Evolutionary conservation across 2,329 filamentous ascomycete genomes (phyloP).

Genomic region (Fusarium nisikadoi): DNA sequence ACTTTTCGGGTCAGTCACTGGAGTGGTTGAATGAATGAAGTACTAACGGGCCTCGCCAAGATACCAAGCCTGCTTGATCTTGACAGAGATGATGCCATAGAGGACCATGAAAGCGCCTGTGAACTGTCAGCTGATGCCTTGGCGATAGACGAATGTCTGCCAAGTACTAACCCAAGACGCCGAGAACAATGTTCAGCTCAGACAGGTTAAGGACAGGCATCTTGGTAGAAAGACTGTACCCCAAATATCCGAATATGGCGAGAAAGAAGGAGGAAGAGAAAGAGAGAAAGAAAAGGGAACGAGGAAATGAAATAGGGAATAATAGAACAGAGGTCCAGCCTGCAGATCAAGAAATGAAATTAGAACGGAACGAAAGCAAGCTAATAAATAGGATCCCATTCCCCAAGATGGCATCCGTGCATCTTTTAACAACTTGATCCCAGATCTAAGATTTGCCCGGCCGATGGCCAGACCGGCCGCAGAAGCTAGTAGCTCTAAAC

Average conservation of each 20-base stretch:
- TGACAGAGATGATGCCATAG: constrained; percentile 62
- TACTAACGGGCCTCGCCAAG: constrained; percentile 63
- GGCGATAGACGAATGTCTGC: background rate
- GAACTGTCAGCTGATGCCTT: background rate
- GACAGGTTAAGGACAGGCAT: background rate
- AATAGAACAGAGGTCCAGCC: background rate
- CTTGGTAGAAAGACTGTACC: background rate
- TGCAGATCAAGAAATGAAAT: background rate
- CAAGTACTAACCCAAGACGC: background rate
- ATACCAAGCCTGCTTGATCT: constrained; percentile 64
- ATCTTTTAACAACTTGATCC: background rate
- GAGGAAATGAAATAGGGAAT: background rate
- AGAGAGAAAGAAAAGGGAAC: background rate
- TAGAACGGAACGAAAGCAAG: background rate
- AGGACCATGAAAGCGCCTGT: constrained; percentile 58
- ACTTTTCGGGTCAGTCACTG: constrained; percentile 50
- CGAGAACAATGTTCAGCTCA: background rate
- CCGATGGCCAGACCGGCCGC: background rate
- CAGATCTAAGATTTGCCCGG: background rate
- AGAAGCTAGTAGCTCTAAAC: background rate
- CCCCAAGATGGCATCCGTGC: background rate
- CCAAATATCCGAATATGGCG: background rate
- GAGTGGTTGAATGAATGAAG: background rate
- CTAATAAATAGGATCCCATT: background rate
- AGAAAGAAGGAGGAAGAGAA: background rate